Base-by-base conservation (phyloP, 768 basidiomycete species). In the Kwoniella heveanensis region DNA sequence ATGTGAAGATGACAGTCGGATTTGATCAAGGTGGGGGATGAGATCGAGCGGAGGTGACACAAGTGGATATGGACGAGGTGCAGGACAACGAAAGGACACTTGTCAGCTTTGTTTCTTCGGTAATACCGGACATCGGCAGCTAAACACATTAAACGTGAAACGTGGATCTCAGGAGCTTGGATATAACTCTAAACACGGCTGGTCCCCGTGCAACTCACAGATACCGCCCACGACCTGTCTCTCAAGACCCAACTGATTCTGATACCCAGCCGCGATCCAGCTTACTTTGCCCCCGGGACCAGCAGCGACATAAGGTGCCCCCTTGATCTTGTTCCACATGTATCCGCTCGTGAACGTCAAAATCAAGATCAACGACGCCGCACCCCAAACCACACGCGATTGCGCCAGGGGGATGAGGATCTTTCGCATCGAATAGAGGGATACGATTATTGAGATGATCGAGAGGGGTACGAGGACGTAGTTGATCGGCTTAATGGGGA, bases 301-400 rank as follows among this genome's bases (percentile, higher is more conserved):
- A 27, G 86, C 86, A 24, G 82, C 82, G 49, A 79, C 71, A 76
- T 86, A 92, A 2, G 92, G 93, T 51, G 84, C 84, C 30, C 84
- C 84, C 66, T 95, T 88, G 71, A 99, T 99, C 67, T 88, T 89
- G 62, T 90, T 90, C 82, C 95, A 99, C 96, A 99, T 99, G 83
- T 87, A 90, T 8, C 96, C 96, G 9, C 89, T 87, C 22, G 88
- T 94, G 88, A 97, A 95, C 71, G 91, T 81, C 29, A 89, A 80
- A 21, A 91, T 88, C 9, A 87, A 85, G 26, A 86, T 77, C 44
- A 88, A 60, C 27, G 87, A 85, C 44, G 83, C 83, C n/a, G 77
- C 78, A 24, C 82, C 72, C 80, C 80, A 81, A 24, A 81, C 25
- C n/a, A 74, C 37, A 25, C 70, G 60, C 37, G 74, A 77, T 60